phyloP scores from a whole-genome alignment of 2,329 filamentous ascomycete genomes.

The Ampelomyces quisqualis region DNA sequence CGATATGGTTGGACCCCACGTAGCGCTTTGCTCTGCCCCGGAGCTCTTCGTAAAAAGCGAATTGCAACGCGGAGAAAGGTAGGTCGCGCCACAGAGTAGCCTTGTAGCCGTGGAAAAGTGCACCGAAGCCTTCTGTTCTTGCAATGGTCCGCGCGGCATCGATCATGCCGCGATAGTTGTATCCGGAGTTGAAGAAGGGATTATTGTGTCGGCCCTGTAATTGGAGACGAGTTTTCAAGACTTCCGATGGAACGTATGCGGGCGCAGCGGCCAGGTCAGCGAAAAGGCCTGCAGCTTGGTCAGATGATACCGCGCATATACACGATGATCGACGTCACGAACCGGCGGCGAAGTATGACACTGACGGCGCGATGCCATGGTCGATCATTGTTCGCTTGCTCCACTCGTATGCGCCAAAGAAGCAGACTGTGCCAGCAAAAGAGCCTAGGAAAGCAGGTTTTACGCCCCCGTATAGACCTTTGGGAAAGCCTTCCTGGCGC shows the following conservation, averaged over 20 bases:
- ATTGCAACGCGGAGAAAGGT: constrained; percentile 93
- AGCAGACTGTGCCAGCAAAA: constrained; percentile 89
- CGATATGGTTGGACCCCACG: constrained; percentile 80
- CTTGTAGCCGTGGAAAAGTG: constrained; percentile 95
- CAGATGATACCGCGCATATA: neutral
- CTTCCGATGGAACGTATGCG: constrained; percentile 94
- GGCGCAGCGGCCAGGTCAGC: constrained; percentile 90
- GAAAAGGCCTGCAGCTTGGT: constrained; percentile 66
- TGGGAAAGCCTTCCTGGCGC: constrained; percentile 82
- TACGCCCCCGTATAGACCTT: constrained; percentile 92
- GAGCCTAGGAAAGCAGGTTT: constrained; percentile 86
- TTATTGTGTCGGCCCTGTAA: constrained; percentile 95
- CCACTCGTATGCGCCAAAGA: constrained; percentile 95
- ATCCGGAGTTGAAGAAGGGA: constrained; percentile 87
- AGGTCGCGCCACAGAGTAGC: constrained; percentile 92
- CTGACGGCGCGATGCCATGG: constrained; percentile 72
- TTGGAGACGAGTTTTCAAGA: constrained; percentile 94
- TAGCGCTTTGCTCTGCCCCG: constrained; percentile 77
- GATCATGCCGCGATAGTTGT: constrained; percentile 86
- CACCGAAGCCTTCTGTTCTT: constrained; percentile 75
- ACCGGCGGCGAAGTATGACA: constrained; percentile 87
- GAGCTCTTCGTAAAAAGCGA: constrained; percentile 97
- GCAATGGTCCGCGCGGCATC: constrained; percentile 87
- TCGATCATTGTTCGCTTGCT: constrained; percentile 91
- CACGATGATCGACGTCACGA: constrained; percentile 25